phyloP scores from a whole-genome alignment of 495 filamentous ascomycete genomes.

The Talaromyces trachyspermus region DNA sequence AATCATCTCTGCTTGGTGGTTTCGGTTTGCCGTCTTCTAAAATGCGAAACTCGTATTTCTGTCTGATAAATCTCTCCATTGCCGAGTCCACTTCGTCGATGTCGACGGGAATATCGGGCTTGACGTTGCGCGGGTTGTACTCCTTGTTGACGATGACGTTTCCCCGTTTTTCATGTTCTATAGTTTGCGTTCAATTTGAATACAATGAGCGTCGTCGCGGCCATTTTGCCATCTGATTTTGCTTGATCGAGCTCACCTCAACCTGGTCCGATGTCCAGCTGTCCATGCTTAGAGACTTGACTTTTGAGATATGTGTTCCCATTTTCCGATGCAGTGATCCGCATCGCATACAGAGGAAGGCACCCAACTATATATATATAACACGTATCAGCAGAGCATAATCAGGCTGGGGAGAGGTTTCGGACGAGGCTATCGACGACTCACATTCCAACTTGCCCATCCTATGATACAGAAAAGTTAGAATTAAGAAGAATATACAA shows the following conservation, averaged over 20 bases:
- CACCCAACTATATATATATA: slow-evolving; percentile 66
- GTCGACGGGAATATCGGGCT: slow-evolving; percentile 76
- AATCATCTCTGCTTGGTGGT: slow-evolving; percentile 36
- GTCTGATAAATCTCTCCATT: slow-evolving; percentile 89
- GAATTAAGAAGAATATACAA: no score
- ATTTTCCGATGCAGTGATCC: slow-evolving; percentile 92
- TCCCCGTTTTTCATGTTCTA: slow-evolving; percentile 90
- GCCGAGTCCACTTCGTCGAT: slow-evolving; percentile 84
- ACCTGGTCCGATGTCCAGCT: slow-evolving; percentile 93
- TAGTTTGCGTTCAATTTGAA: not conserved
- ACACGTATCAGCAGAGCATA: not conserved
- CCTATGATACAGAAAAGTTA: slow-evolving; percentile 43
- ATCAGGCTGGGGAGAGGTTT: not conserved
- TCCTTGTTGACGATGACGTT: slow-evolving; percentile 77
- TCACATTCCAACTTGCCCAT: slow-evolving; percentile 99
- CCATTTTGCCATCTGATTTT: no score
- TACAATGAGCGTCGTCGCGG: not conserved
- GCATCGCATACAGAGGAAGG: slow-evolving; percentile 98
- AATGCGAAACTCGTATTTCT: slow-evolving; percentile 74
- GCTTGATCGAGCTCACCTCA: slow-evolving; percentile 56
- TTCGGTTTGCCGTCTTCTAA: slow-evolving; percentile 48
- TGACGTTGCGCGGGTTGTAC: slow-evolving; percentile 78
- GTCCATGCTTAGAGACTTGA: slow-evolving; percentile 98
- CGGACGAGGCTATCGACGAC: slow-evolving; percentile 36
- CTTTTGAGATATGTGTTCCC: slow-evolving; percentile 95